These are phyloP conservation scores for Xenosphaeropsis pyriputrescens DNA, from an alignment of 2,329 filamentous ascomycete genomes.

Conservation along the genomic window DNA sequence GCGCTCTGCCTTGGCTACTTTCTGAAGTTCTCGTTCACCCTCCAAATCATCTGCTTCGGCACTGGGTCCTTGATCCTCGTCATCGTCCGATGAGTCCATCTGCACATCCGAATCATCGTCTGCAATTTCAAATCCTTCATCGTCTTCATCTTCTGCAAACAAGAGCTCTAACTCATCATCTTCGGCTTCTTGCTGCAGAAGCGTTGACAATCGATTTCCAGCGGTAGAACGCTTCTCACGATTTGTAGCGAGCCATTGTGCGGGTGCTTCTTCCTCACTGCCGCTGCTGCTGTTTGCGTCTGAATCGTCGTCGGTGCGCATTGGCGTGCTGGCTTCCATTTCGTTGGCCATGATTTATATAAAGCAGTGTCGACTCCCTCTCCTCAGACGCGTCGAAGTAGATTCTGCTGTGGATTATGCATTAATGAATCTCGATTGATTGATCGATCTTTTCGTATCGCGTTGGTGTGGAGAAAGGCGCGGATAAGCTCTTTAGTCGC, in stretches of 20 bases:
- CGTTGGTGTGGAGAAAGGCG: too few species aligned
- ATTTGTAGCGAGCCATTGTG: slow-evolving; percentile 60
- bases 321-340: slow-evolving; percentile 6
- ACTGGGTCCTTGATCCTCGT: slow-evolving; percentile 62
- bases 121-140: slow-evolving; percentile 55
- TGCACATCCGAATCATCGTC: slow-evolving; percentile 61
- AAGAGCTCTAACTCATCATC: slow-evolving; percentile 48
- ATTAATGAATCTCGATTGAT: too few species aligned
- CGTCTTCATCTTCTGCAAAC: slow-evolving; percentile 60
- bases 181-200: slow-evolving; percentile 61
- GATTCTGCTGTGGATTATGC: too few species aligned
- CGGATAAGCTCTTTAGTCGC: too few species aligned
- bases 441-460: too few species aligned
- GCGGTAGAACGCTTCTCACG: slow-evolving; percentile 68
- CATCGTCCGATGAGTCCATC: slow-evolving; percentile 74
- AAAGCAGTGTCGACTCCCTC: too few species aligned
- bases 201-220: slow-evolving; percentile 67
- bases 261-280: slow-evolving; percentile 9
- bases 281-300: slow-evolving; percentile 5
- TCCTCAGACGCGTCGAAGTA: too few species aligned
- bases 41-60: slow-evolving; percentile 46
- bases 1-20: slow-evolving; percentile 54
- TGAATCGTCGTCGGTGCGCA: slow-evolving; percentile 8
- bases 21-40: slow-evolving; percentile 78
- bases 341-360: slow-evolving; percentile 4